phyloP scores from a whole-genome alignment of 2,329 filamentous ascomycete genomes.

The Bertia moriformis region DNA sequence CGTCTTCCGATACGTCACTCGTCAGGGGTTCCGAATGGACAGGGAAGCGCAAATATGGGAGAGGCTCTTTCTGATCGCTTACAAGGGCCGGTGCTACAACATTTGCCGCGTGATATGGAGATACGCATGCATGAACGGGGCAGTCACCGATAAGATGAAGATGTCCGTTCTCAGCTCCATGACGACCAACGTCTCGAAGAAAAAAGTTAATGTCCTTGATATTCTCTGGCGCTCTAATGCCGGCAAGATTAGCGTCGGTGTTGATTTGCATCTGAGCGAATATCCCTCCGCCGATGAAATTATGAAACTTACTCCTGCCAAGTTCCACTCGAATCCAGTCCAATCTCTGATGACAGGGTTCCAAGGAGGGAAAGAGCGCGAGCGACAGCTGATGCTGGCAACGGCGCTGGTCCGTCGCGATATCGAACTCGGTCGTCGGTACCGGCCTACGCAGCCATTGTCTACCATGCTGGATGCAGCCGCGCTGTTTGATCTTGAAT shows the following conservation, averaged over 20 bases:
- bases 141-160: slow-evolving; percentile 16
- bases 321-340: background rate
- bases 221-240: background rate
- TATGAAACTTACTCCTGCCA: background rate
- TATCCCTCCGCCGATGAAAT: background rate
- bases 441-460: slow-evolving; percentile 10
- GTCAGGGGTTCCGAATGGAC: background rate
- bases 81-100: slow-evolving; percentile 17
- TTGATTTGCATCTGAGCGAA: background rate
- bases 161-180: slow-evolving; percentile 10
- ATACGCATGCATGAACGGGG: slow-evolving; percentile 20
- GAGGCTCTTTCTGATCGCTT: slow-evolving; percentile 20
- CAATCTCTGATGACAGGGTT: background rate
- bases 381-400: slow-evolving; percentile 9
- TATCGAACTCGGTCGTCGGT: slow-evolving; percentile 9
- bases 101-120: slow-evolving; percentile 24
- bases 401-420: slow-evolving; percentile 13
- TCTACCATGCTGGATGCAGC: slow-evolving; percentile 18
- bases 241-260: background rate
- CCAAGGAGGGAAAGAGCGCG: slow-evolving; percentile 2
- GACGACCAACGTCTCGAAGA: slow-evolving; percentile 6
- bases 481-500: slow-evolving; percentile 14
- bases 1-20: background rate
- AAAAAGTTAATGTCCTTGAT: background rate
- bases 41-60: slow-evolving; percentile 12